Percentiles rank a stretch among this genome's conserved stretches.
Evolutionary conservation across 768 basidiomycete genomes (phyloP).

Genomic region (Sarcodon aspratus): DNA sequence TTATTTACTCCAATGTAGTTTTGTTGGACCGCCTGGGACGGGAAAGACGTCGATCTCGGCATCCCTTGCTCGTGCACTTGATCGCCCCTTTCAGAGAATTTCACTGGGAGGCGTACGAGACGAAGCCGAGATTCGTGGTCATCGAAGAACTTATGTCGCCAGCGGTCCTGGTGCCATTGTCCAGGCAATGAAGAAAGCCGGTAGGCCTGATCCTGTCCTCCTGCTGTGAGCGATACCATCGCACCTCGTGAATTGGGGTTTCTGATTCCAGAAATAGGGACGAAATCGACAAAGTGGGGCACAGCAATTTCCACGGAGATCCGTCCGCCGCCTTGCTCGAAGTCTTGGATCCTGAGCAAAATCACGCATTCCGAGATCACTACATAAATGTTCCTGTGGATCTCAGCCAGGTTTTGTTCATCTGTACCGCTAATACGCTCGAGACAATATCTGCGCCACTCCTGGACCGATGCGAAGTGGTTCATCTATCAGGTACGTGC

Average conservation of each 20-base stretch:
- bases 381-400: conserved; percentile 86
- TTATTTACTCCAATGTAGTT: conserved; percentile 27
- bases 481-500: conserved; percentile 59
- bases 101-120: conserved; percentile 88
- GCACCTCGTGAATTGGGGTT: neutral
- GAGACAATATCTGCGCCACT: conserved; percentile 85
- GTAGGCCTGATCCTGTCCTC: conserved; percentile 69
- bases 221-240: conserved; percentile 33
- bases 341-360: conserved; percentile 91
- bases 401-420: conserved; percentile 80
- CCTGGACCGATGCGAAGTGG: conserved; percentile 82
- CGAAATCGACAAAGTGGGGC: conserved; percentile 87
- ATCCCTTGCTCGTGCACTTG: conserved; percentile 74
- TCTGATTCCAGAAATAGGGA: conserved; percentile 29
- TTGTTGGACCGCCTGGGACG: conserved; percentile 85
- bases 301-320: conserved; percentile 85
- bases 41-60: conserved; percentile 90
- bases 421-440: conserved; percentile 85
- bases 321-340: conserved; percentile 86
- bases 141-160: conserved; percentile 84
- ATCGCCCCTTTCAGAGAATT: conserved; percentile 84
- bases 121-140: conserved; percentile 78
- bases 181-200: conserved; percentile 78
- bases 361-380: conserved; percentile 81
- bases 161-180: conserved; percentile 79